These are phyloP conservation scores for Thymus quinquecostatus DNA, from an alignment of 257 asterid species.

Conservation along the genomic window DNA sequence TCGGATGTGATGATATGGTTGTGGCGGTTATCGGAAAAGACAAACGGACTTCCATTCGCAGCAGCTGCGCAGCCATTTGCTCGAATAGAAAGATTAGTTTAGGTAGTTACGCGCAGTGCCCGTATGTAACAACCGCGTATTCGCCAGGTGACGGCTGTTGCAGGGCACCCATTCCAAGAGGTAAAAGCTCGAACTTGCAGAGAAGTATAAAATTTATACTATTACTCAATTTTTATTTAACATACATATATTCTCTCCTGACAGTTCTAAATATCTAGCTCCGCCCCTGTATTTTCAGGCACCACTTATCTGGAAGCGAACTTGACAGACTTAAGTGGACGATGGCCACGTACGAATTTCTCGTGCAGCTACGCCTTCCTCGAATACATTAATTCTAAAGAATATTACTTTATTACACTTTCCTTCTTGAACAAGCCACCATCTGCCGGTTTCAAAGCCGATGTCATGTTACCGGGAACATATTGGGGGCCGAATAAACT, in stretches of 20 bases:
- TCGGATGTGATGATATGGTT: neutral
- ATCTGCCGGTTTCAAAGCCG: too few relatives aligned
- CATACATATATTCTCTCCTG: too few relatives aligned
- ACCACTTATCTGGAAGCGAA: neutral
- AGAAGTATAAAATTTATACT: too few relatives aligned
- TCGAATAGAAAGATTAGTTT: neutral
- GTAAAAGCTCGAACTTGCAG: neutral
- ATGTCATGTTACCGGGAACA: too few relatives aligned
- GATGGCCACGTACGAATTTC: neutral
- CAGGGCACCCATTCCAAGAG: neutral
- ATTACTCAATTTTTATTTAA: too few relatives aligned
- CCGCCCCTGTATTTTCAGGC: neutral
- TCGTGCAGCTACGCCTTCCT: constrained; percentile 18
- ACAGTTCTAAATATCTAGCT: too few relatives aligned
- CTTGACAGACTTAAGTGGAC: neutral
- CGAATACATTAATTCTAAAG: neutral
- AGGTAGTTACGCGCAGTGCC: neutral
- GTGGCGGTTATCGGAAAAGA: neutral
- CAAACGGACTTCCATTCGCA: neutral
- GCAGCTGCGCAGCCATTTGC: constrained; percentile 2
- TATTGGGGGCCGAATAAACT: neutral
- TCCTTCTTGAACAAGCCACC: too few relatives aligned
- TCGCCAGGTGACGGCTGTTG: neutral
- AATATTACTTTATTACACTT: too few relatives aligned
- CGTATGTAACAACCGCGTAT: neutral